phyloP scores from a whole-genome alignment of 805 yeast genomes.

The Cyberlindnera galapagoensis region DNA sequence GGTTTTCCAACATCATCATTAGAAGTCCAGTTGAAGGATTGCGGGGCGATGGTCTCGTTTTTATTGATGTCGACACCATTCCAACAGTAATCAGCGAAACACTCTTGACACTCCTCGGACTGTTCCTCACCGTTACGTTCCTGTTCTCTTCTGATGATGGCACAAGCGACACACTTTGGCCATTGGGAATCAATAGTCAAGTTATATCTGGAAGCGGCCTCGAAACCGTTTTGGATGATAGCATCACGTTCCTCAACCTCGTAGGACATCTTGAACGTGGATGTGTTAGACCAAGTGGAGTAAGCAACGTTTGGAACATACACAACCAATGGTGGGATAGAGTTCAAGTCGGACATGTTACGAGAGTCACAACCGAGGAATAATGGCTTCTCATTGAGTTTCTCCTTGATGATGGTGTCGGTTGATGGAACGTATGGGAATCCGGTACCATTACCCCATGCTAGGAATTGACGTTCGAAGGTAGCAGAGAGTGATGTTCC shows the following conservation, averaged over 20 bases:
- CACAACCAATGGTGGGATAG: conserved; percentile 66
- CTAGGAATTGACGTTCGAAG: conserved; percentile 50
- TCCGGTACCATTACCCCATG: conserved; percentile 46
- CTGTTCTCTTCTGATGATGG: conserved; percentile 70
- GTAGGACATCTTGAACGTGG: conserved; percentile 64
- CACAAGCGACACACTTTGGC: conserved; percentile 67
- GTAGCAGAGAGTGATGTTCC: conserved; percentile 52
- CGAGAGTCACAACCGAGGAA: conserved; percentile 77
- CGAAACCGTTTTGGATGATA: conserved; percentile 71
- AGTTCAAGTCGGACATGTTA: conserved; percentile 40
- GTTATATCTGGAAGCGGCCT: conserved; percentile 58
- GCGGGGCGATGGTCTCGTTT: too few species aligned
- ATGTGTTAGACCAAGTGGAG: conserved; percentile 58
- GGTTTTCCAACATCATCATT: too few species aligned
- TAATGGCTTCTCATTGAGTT: conserved; percentile 64
- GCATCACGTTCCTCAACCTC: conserved; percentile 47
- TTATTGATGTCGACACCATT: too few species aligned
- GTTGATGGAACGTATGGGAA: conserved; percentile 80
- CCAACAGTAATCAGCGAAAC: conserved; percentile 78
- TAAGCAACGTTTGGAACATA: conserved; percentile 71
- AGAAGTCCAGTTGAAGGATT: too few species aligned
- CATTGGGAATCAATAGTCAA: conserved; percentile 46
- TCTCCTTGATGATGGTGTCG: conserved; percentile 48
- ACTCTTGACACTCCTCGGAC: conserved; percentile 57
- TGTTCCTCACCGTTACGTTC: conserved; percentile 59